These are phyloP conservation scores for Aspergillus nidulans DNA, from an alignment of 495 filamentous ascomycete species.

Conservation along the genomic window DNA sequence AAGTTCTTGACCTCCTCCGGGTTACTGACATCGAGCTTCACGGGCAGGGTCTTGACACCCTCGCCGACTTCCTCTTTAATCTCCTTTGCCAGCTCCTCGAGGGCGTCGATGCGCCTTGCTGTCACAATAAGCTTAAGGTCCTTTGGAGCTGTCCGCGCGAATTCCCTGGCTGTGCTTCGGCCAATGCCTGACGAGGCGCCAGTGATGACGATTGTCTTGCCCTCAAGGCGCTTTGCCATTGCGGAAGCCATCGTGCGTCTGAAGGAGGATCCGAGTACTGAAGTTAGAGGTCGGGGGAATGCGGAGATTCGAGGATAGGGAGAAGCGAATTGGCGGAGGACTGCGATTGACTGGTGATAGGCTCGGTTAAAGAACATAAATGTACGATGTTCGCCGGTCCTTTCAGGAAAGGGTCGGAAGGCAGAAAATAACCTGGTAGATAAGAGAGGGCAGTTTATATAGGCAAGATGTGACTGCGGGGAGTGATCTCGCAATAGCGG, in stretches of 20 bases:
- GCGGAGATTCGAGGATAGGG: constrained; percentile 15
- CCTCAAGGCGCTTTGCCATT: constrained; percentile 78
- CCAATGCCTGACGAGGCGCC: constrained; percentile 95
- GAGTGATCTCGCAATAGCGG: constrained; percentile 6
- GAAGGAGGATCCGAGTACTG: constrained; percentile 22
- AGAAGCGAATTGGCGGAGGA: constrained; percentile 20
- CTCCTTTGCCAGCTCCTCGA: constrained; percentile 71
- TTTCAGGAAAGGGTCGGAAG: background rate
- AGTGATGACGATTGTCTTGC: constrained; percentile 91
- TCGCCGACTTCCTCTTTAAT: constrained; percentile 76
- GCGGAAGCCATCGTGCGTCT: constrained; percentile 67
- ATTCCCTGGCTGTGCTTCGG: constrained; percentile 78
- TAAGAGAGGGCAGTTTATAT: constrained; percentile 2
- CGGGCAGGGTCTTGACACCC: constrained; percentile 74
- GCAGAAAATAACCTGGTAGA: background rate
- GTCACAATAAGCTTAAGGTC: constrained; percentile 82
- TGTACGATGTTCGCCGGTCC: background rate
- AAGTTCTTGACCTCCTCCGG: constrained; percentile 72
- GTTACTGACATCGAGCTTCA: constrained; percentile 84
- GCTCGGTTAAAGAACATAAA: constrained; percentile 35
- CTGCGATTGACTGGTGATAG: constrained; percentile 26
- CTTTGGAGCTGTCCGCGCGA: constrained; percentile 79
- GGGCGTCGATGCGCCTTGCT: constrained; percentile 72
- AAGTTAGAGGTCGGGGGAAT: constrained; percentile 18
- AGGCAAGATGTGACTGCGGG: background rate